Evolutionary conservation across 306 rosid genomes (phyloP).

Genomic region (Ziziphus jujuba): DNA sequence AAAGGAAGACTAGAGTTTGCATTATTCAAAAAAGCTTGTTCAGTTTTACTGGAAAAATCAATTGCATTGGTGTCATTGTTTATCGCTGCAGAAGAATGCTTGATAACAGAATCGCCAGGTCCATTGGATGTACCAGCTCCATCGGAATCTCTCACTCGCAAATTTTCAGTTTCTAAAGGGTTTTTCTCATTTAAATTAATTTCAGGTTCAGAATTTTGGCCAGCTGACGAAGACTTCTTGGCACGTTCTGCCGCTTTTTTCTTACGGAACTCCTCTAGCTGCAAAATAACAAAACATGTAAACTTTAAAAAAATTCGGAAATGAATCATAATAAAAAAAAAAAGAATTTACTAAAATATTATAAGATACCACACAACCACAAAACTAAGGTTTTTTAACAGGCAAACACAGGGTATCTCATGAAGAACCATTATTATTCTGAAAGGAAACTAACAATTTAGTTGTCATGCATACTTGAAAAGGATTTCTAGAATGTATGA

Average conservation of each 20-base stretch:
- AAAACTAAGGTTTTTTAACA: no score
- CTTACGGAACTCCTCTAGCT: constrained; percentile 96
- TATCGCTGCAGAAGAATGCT: constrained; percentile 34
- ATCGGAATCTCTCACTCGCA: constrained; percentile 46
- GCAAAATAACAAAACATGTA: constrained; percentile 30
- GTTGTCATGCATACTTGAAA: no score
- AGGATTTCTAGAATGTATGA: no score
- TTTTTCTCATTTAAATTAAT: constrained; percentile 48
- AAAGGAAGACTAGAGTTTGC: constrained; percentile 19
- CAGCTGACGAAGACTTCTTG: constrained; percentile 59
- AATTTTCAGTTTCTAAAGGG: constrained; percentile 59
- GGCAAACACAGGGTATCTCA: no score
- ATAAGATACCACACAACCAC: background rate
- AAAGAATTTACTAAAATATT: background rate
- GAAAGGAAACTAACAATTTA: no score
- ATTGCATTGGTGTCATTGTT: constrained; percentile 35
- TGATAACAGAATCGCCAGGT: constrained; percentile 33
- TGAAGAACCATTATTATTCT: no score
- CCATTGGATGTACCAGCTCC: constrained; percentile 76
- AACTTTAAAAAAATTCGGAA: background rate
- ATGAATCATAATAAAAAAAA: background rate
- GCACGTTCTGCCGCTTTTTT: constrained; percentile 83
- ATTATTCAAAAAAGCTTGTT: constrained; percentile 38
- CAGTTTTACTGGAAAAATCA: constrained; percentile 40
- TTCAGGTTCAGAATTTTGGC: constrained; percentile 43